phyloP scores from a whole-genome alignment of 2,329 filamentous ascomycete species.

The Alternaria sp. region DNA sequence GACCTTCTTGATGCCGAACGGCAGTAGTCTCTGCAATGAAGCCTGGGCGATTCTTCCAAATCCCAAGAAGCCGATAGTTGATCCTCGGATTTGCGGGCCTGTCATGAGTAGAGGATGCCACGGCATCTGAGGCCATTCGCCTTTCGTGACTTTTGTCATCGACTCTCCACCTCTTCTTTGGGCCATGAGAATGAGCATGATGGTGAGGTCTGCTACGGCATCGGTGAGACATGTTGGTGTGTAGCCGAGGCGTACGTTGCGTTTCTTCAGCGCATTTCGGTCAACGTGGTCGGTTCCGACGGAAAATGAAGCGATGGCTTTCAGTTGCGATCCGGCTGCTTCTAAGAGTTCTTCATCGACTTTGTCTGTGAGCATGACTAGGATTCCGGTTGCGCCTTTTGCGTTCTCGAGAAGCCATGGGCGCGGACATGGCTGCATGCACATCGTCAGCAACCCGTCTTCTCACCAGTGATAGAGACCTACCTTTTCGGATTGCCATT shows the following conservation, averaged over 20 bases:
- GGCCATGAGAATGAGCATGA: conserved; percentile 44
- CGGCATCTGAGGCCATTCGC: conserved; percentile 40
- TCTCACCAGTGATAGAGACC: not conserved
- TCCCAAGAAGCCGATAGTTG: conserved; percentile 37
- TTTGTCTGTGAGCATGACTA: conserved; percentile 38
- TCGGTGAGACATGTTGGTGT: conserved; percentile 41
- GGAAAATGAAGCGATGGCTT: conserved; percentile 39
- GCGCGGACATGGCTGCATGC: conserved; percentile 33
- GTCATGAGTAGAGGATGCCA: conserved; percentile 42
- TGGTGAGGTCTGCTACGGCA: conserved; percentile 37
- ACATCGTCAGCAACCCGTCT: conserved; percentile 2
- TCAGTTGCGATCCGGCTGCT: conserved; percentile 29
- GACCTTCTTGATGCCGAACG: conserved; percentile 34
- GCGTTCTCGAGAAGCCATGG: conserved; percentile 38
- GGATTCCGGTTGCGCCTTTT: conserved; percentile 31
- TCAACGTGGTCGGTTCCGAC: conserved; percentile 43
- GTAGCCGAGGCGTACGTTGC: conserved; percentile 38
- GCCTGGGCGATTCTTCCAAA: conserved; percentile 42
- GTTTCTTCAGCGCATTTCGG: conserved; percentile 29
- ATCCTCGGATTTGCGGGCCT: conserved; percentile 32
- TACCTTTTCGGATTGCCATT: conserved; percentile 40
- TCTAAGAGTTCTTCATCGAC: conserved; percentile 35
- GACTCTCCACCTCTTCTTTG: conserved; percentile 38
- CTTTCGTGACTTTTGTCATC: conserved; percentile 30
- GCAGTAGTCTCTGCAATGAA: conserved; percentile 31